phyloP scores from a whole-genome alignment of 495 filamentous ascomycete genomes.

The Penicillium herquei region DNA sequence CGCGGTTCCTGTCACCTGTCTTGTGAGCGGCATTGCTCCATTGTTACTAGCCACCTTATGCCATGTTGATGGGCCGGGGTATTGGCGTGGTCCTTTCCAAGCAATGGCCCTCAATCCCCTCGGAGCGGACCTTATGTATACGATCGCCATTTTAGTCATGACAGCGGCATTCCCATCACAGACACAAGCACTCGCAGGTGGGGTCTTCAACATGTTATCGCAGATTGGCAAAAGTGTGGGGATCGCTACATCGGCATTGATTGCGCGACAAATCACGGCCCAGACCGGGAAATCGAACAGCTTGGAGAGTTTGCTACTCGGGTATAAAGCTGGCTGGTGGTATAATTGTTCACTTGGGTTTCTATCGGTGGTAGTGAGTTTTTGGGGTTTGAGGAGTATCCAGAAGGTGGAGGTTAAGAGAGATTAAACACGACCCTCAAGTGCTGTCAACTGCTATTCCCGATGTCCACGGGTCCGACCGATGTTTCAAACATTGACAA shows the following conservation, averaged over 20 bases:
- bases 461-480: too few species aligned
- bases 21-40: constrained; percentile 37
- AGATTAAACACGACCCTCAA: too few species aligned
- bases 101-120: constrained; percentile 43
- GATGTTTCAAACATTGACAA: too few species aligned
- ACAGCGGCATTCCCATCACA: constrained; percentile 47
- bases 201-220: constrained; percentile 55
- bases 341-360: constrained; percentile 43
- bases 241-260: constrained; percentile 46
- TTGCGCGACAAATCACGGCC: constrained; percentile 44
- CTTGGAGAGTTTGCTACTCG: constrained; percentile 33
- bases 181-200: constrained; percentile 54
- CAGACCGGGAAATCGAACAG: constrained; percentile 19
- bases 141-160: constrained; percentile 53
- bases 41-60: constrained; percentile 38
- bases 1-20: constrained; percentile 32
- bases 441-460: too few species aligned
- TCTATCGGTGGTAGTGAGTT: constrained; percentile 34
- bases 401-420: constrained; percentile 24
- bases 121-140: constrained; percentile 51
- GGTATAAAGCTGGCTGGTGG: constrained; percentile 55
- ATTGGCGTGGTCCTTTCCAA: constrained; percentile 48
- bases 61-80: constrained; percentile 35
- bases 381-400: constrained; percentile 36
- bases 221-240: constrained; percentile 56